Evolutionary conservation across 208 protist genomes (phyloP).

Genomic region (Acanthamoeba polyphaga): DNA sequence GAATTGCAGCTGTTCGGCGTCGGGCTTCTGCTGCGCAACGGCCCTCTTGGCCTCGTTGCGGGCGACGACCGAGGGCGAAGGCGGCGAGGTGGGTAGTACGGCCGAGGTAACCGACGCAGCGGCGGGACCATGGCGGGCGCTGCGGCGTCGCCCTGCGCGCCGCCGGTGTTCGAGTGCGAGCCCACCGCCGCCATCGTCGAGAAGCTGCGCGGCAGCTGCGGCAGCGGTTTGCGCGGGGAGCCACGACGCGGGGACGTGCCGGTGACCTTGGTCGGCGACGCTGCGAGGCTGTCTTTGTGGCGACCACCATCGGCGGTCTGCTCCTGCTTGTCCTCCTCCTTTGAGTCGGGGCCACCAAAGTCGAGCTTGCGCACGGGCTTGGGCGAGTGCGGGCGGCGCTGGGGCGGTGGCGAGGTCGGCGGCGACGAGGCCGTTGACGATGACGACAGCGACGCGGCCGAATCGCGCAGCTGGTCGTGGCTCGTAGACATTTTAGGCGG

Average conservation of each 20-base stretch:
- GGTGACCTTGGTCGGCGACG: background rate
- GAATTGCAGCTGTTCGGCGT: background rate
- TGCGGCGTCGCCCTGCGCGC: background rate
- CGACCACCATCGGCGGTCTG: background rate
- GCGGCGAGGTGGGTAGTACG: background rate
- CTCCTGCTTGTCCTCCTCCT: background rate
- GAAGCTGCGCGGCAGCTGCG: background rate
- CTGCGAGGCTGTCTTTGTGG: background rate
- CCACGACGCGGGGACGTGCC: background rate
- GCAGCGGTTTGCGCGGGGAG: conserved; percentile 19
- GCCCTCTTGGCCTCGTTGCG: background rate
- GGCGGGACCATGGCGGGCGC: background rate
- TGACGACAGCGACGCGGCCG: background rate
- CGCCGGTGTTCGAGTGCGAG: background rate
- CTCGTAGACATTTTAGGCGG: background rate
- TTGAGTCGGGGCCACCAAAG: background rate
- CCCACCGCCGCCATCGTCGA: background rate
- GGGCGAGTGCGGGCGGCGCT: background rate
- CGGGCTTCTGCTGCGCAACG: background rate
- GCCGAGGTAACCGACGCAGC: background rate
- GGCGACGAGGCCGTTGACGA: background rate
- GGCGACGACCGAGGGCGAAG: background rate
- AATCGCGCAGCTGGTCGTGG: background rate
- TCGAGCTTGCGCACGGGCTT: background rate
- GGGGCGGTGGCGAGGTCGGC: background rate